phyloP scores from a whole-genome alignment of 305 asterid species.

The Fraxinus sp. region DNA sequence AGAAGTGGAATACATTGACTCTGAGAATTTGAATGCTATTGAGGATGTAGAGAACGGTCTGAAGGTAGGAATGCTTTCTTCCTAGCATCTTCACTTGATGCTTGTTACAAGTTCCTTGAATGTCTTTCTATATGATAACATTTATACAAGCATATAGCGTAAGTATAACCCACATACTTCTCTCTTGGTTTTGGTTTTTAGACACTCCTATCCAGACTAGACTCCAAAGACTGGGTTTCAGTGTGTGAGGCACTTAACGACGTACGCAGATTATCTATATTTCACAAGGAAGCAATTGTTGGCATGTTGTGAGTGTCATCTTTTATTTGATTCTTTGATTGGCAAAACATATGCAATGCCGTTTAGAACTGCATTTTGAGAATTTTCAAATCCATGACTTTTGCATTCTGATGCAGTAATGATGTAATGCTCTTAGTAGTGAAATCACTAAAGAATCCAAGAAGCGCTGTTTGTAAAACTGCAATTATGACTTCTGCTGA shows the following conservation, averaged over 20 bases:
- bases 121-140: background rate
- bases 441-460: constrained; percentile 74
- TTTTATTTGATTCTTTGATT: constrained; percentile 15
- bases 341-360: constrained; percentile 4
- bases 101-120: constrained; percentile 11
- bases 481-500: constrained; percentile 82
- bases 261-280: constrained; percentile 63
- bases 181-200: constrained; percentile 26
- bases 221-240: constrained; percentile 84
- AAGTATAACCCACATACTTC: background rate
- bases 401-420: constrained; percentile 44
- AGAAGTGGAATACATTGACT: constrained; percentile 81
- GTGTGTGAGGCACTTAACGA: constrained; percentile 81
- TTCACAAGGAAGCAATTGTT: constrained; percentile 65
- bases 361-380: constrained; percentile 19
- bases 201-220: constrained; percentile 66
- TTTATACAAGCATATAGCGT: background rate
- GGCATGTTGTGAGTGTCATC: constrained; percentile 59
- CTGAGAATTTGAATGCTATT: constrained; percentile 70
- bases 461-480: constrained; percentile 92
- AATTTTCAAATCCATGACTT: constrained; percentile 15
- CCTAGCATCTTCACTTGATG: background rate
- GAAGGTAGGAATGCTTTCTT: constrained; percentile 41
- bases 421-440: constrained; percentile 57
- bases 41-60: constrained; percentile 56